Evolutionary conservation across 768 basidiomycete genomes (phyloP).

Genomic region (Boletales sp.): DNA sequence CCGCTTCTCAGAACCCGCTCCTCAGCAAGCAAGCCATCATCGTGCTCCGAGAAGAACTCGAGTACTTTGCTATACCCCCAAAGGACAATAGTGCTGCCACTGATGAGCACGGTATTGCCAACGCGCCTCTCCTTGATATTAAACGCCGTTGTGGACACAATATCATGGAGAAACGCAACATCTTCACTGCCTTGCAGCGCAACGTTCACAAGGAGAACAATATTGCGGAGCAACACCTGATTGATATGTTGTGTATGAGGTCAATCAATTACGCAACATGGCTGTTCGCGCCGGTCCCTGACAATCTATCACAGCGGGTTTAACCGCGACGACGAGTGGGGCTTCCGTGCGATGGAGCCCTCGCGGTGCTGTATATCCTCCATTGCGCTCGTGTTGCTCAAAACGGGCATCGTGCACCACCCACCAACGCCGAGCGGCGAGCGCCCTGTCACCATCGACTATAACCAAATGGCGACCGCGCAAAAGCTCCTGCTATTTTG

Average conservation of each 20-base stretch:
- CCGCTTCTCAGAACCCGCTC: constrained; percentile 83
- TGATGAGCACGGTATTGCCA: constrained; percentile 78
- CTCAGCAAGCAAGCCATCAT: constrained; percentile 97
- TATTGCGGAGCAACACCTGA: constrained; percentile 96
- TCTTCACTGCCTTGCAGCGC: constrained; percentile 96
- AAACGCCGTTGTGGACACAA: constrained; percentile 86
- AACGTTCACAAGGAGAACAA: constrained; percentile 99
- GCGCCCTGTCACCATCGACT: constrained; percentile 78
- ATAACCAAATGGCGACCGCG: constrained; percentile 92
- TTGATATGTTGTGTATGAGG: constrained; percentile 99
- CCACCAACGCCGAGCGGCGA: constrained; percentile 49
- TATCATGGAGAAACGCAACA: constrained; percentile 84
- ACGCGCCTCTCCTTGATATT: constrained; percentile 69
- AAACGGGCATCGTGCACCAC: constrained; percentile 90
- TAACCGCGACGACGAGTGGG: constrained; percentile 97
- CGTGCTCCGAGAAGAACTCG: constrained; percentile 94
- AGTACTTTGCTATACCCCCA: constrained; percentile 96
- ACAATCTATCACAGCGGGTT: constrained; percentile 60
- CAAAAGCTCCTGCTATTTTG: constrained; percentile 97
- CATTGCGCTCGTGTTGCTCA: constrained; percentile 94
- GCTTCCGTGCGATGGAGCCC: constrained; percentile 93
- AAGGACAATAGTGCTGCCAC: constrained; percentile 58
- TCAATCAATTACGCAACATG: constrained; percentile 31
- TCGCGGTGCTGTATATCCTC: constrained; percentile 97
- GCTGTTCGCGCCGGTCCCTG: constrained; percentile 5